Base-by-base conservation (phyloP, 192 early-diverging fungal genomes). In the Entrophospora sp. region DNA sequence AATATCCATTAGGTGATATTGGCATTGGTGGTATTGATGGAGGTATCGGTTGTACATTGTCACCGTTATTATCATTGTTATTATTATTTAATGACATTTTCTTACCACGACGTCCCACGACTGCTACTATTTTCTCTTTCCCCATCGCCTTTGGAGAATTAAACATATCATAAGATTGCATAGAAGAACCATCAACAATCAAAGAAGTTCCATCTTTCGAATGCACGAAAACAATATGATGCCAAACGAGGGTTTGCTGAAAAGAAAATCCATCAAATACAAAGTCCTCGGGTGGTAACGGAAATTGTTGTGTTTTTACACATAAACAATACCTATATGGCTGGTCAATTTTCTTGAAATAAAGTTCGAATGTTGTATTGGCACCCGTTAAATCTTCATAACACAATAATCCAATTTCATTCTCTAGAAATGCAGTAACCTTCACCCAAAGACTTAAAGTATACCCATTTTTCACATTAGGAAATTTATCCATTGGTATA, bases 401-500 rank as follows among this genome's bases (percentile, higher is more conserved):
- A 37, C 70, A 75, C 27, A 75, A 71, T 28, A 75, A 35, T 13
- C 74, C 74, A 3, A 70, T 75, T 37, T 75, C 74, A 37, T 75
- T 67, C 48, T 71, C 74, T 0, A 75, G 53, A 18, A 75, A 75
- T 6, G 74, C 69, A 0, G 70, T 75, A 13, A 75, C 74, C 30
- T 75, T 75, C 49, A 69, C 51, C 74, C 74, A 75, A 12, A 75
- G 55, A n/a, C 74, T 75, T n/a, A 75, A 53, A 9, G 74, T 75
- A 25, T 75, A 75, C 10, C 74, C 74, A 30, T 69, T 63, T 37
- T 75, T 75, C 5, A 64, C 68, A 12, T 61, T 56, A 14, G 71
- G 49, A 22, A 67, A 67, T 43, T 71, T 75, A 32, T 75, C 74
- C 5, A 75, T 49, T 24, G 74, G 64, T 20, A 66, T 25, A 18